phyloP scores from a whole-genome alignment of 225 moss, liverwort and hornwort species.

The Marchantia polymorpha region DNA sequence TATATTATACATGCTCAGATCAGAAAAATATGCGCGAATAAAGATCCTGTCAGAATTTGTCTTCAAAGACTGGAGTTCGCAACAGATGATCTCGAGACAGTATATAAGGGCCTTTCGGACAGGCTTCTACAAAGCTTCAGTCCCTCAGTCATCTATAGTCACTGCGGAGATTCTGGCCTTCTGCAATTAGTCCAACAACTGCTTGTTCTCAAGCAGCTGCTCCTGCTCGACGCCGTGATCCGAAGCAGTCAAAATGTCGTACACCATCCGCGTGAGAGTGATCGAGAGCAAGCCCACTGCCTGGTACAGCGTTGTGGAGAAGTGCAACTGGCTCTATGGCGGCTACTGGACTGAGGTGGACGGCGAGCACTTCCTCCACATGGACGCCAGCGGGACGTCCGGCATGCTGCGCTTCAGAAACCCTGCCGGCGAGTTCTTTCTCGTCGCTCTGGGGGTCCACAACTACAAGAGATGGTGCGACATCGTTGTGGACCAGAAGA shows the following conservation, averaged over 20 bases:
- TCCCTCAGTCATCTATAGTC: no score
- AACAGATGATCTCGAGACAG: no score
- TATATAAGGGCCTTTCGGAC: no score
- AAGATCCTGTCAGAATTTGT: no score
- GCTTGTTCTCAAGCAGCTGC: no score
- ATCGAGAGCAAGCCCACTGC: constrained; percentile 6
- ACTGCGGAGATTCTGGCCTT: no score
- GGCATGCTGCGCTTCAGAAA: constrained; percentile 21
- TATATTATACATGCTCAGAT: no score
- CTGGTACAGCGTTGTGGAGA: constrained; percentile 19
- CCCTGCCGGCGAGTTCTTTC: constrained; percentile 7
- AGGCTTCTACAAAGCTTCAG: no score
- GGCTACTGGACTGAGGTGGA: constrained; percentile 23
- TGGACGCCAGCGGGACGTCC: constrained; percentile 27
- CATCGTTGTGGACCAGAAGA: neutral
- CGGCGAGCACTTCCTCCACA: constrained; percentile 17
- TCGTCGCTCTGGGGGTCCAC: constrained; percentile 24
- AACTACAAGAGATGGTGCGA: constrained; percentile 29
- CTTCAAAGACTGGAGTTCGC: no score
- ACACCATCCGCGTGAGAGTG: constrained; percentile 19
- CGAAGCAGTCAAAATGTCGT: constrained; percentile 2
- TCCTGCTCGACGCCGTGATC: no score
- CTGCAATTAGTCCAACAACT: no score
- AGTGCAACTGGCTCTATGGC: neutral
- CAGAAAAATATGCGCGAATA: no score